A percentile compares a stretch with the other conserved stretches of the same genome.
Evolutionary conservation across 306 rosid species (phyloP).

Genomic region (Hippophae rhamnoides): DNA sequence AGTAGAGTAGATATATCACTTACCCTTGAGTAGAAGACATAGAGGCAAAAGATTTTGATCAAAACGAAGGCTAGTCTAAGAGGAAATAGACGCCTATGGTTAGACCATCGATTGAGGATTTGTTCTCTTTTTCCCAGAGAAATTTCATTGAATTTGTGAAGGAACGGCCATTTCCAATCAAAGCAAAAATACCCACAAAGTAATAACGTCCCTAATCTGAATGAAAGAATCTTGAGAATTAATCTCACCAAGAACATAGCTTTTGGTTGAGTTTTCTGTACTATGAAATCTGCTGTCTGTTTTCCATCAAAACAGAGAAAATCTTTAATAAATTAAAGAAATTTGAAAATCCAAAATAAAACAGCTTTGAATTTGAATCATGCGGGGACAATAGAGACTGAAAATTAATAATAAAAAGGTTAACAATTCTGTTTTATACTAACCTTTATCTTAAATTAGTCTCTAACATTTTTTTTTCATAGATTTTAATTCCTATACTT

Average conservation of each 20-base stretch:
- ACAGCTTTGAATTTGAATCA: neutral
- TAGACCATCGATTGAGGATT: slow-evolving; percentile 57
- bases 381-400: neutral
- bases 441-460: too few species aligned
- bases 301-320: neutral
- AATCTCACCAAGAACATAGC: slow-evolving; percentile 33
- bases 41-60: slow-evolving; percentile 59
- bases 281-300: slow-evolving; percentile 60
- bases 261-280: slow-evolving; percentile 33
- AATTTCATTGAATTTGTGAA: slow-evolving; percentile 62
- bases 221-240: slow-evolving; percentile 44
- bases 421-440: too few species aligned
- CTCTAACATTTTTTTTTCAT: too few species aligned
- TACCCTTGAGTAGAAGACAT: slow-evolving; percentile 69
- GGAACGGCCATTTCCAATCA: slow-evolving; percentile 64
- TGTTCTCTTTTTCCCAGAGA: slow-evolving; percentile 63
- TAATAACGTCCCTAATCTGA: slow-evolving; percentile 59
- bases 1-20: slow-evolving; percentile 2
- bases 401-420: neutral
- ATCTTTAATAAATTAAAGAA: neutral
- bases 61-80: slow-evolving; percentile 42
- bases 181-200: slow-evolving; percentile 56
- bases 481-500: too few species aligned
- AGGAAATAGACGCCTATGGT: slow-evolving; percentile 31
- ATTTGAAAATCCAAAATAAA: neutral